Evolutionary conservation across 2,329 filamentous ascomycete genomes (phyloP), one percentile per base, ranked within the genome.

Genomic region (Arthrinium puccinioides): DNA sequence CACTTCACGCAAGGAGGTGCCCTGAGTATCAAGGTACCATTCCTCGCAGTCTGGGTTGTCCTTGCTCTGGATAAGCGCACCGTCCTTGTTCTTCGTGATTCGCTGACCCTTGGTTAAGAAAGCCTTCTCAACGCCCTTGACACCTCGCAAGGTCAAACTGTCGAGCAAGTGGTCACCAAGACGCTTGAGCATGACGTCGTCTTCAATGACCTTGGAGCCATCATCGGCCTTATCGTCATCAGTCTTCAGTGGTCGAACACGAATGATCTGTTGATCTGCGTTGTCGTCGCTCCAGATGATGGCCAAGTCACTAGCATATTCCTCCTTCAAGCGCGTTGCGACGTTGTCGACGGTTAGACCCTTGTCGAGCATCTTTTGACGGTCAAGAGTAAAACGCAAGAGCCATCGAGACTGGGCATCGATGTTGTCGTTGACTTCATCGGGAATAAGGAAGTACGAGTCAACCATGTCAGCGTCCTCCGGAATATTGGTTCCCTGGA

Each of bases 201-300:
- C 88, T 53, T 94, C 85, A 39, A 85, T 77, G 21, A 63, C 60
- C 44, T 67, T 68, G 18, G 69, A 67, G 9, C 62, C 61, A 25
- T 83, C 81, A 9, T 90, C 85, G 10, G 85, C 84, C 55, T 87
- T 83, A 31, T 82, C 78, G 31, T 81, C 78, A 33, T 77, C 74
- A 44, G 78, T 67, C 44, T 94, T 79, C 52, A 36, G 28, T 6
- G 89, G 84, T 46, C 92, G 85, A 47, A 96, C 84, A 59, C 92
- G 92, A 50, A 98, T 87, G 31, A 97, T 84, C 59, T 94, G 88
- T 57, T 94, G 82, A 47, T 96, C 89, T 9, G 90, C 89, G 60
- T 98, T 98, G 70, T 96, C 92, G 62, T 98, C 92, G 63, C 88
- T 95, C 71, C 94, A 95, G 43, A 98, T 89, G 48, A 98, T 82